phyloP scores from a whole-genome alignment of 331 rosid species.

The Quercus phellos region DNA sequence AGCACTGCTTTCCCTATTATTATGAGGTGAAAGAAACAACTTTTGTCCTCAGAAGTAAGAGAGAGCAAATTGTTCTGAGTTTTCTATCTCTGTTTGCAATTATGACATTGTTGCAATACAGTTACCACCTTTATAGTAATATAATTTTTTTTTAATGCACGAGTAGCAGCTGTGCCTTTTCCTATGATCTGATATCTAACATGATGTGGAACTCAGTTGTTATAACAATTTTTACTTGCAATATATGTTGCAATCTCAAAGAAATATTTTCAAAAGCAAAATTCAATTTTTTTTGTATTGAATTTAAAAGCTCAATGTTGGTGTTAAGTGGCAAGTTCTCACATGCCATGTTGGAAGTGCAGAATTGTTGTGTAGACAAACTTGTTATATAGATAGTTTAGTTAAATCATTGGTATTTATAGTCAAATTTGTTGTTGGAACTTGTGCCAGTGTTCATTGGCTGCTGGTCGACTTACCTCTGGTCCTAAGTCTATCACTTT shows the following conservation, averaged over 20 bases:
- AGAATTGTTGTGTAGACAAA: not conserved
- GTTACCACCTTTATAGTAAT: not conserved
- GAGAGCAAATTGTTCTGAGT: not conserved
- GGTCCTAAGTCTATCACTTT: conserved; percentile 79
- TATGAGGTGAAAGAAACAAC: not conserved
- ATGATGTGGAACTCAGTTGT: not conserved
- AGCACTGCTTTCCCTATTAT: not conserved
- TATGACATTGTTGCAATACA: not conserved
- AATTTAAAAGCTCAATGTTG: not conserved
- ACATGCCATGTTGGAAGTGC: not conserved
- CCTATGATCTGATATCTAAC: not conserved
- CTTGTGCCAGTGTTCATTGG: conserved; percentile 65
- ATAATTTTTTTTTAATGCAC: not conserved
- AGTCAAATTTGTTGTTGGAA: not conserved
- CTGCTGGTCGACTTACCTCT: conserved; percentile 90
- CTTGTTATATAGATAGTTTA: not conserved
- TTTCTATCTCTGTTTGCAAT: not conserved
- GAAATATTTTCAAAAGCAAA: not conserved
- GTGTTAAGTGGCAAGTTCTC: not conserved
- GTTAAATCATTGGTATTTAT: not conserved
- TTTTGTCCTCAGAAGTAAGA: not conserved
- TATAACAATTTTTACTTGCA: not conserved
- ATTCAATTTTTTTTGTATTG: not conserved
- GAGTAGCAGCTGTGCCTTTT: not conserved
- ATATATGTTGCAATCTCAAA: not conserved